These are phyloP conservation scores for Helminthosporium solani DNA, from an alignment of 2,329 filamentous ascomycete genomes.

Conservation along the genomic window DNA sequence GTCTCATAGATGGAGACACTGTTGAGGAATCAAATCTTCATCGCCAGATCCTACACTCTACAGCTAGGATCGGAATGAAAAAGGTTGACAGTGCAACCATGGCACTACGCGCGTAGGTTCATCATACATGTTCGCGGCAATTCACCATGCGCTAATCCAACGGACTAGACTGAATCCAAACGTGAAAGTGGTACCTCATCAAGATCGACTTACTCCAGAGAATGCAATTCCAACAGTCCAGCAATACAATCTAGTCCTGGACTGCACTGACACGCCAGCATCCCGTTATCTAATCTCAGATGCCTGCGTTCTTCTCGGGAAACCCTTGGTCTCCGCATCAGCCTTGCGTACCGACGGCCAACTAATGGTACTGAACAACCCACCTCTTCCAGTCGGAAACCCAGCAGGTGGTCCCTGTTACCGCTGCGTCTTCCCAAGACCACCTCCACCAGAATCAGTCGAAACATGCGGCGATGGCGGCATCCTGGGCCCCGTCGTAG, in stretches of 20 bases:
- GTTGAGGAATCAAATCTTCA: conserved; percentile 92
- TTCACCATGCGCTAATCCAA: neutral
- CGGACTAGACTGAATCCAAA: conserved; percentile 67
- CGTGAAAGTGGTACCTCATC: conserved; percentile 63
- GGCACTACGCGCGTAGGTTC: conserved; percentile 47
- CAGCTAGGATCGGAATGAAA: conserved; percentile 65
- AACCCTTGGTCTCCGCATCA: conserved; percentile 84
- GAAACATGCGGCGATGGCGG: conserved; percentile 90
- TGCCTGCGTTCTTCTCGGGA: conserved; percentile 74
- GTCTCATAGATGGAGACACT: conserved; percentile 81
- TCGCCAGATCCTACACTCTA: conserved; percentile 81
- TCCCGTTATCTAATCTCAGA: conserved; percentile 93
- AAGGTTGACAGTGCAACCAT: conserved; percentile 74
- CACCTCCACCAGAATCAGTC: conserved; percentile 79
- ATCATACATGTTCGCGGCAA: neutral
- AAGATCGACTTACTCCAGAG: conserved; percentile 64
- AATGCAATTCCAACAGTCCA: conserved; percentile 68
- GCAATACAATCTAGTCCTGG: conserved; percentile 79
- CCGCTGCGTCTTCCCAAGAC: conserved; percentile 85
- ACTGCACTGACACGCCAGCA: conserved; percentile 92
- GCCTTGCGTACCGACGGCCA: conserved; percentile 88
- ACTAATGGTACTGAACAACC: conserved; percentile 82
- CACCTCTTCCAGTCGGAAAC: conserved; percentile 62
- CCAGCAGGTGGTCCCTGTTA: conserved; percentile 78
- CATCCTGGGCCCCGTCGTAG: conserved; percentile 88